Evolutionary conservation across 164 flowering plant genomes (phyloP).

Genomic region (Umbellularia californica): DNA sequence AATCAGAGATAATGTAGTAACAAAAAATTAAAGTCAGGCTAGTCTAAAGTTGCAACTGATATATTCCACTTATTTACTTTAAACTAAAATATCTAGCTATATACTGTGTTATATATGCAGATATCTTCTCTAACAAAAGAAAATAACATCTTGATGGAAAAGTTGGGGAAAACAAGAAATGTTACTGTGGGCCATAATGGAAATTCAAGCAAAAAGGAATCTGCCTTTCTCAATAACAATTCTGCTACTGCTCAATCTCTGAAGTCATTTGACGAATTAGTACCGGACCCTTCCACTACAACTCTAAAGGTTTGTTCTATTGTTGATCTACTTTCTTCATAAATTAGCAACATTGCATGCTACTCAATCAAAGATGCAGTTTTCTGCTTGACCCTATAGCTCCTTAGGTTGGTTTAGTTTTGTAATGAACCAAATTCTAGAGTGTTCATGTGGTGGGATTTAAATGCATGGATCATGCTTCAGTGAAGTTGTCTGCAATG

Average conservation of each 20-base stretch:
- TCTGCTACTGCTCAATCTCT: conserved; percentile 14
- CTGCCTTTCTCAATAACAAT: conserved; percentile 15
- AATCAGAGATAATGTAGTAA: too few species aligned
- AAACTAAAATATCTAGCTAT: neutral
- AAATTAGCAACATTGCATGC: neutral
- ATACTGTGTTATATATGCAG: conserved; percentile 34
- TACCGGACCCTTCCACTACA: conserved; percentile 16
- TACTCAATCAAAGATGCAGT: too few species aligned
- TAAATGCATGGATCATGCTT: too few species aligned
- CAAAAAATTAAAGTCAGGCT: too few species aligned
- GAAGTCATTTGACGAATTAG: conserved; percentile 25
- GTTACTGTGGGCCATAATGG: conserved; percentile 3
- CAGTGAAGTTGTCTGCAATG: too few species aligned
- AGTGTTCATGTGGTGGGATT: too few species aligned
- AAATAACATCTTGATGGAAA: conserved; percentile 34
- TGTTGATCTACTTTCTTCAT: neutral
- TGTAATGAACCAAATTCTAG: too few species aligned
- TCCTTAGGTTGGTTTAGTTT: too few species aligned
- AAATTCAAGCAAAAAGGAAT: conserved; percentile 17
- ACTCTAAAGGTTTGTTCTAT: conserved; percentile 32
- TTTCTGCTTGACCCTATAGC: too few species aligned
- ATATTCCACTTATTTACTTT: neutral
- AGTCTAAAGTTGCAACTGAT: too few species aligned
- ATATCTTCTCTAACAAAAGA: conserved; percentile 42
- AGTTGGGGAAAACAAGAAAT: conserved; percentile 15